Evolutionary conservation across 2,329 filamentous ascomycete genomes (phyloP).

Genomic region (Colletotrichum siamense): DNA sequence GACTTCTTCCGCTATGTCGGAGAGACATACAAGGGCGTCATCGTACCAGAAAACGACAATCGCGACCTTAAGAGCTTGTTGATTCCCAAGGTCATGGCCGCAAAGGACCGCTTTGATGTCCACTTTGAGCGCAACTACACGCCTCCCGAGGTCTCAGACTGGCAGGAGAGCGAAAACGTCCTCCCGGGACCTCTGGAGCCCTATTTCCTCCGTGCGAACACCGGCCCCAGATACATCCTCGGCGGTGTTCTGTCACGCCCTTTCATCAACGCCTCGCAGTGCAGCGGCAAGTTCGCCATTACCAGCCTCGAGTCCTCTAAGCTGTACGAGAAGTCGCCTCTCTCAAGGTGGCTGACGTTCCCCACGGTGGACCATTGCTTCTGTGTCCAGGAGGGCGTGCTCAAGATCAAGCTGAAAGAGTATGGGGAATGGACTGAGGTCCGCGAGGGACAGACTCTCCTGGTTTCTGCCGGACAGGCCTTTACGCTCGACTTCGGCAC

Average conservation of each 20-base stretch:
- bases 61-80: slow-evolving; percentile 55
- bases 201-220: slow-evolving; percentile 58
- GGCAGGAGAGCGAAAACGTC: slow-evolving; percentile 43
- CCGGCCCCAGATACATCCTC: slow-evolving; percentile 49
- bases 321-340: slow-evolving; percentile 38
- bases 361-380: slow-evolving; percentile 56
- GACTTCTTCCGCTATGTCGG: slow-evolving; percentile 65
- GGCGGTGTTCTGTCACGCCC: slow-evolving; percentile 53
- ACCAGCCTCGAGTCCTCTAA: slow-evolving; percentile 54
- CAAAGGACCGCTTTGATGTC: slow-evolving; percentile 61
- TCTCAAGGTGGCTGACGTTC: slow-evolving; percentile 47
- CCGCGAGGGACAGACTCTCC: slow-evolving; percentile 52
- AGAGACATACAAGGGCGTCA: slow-evolving; percentile 53
- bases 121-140: slow-evolving; percentile 54
- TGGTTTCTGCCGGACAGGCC: slow-evolving; percentile 50
- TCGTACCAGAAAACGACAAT: slow-evolving; percentile 57
- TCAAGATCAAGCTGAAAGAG: slow-evolving; percentile 44
- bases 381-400: slow-evolving; percentile 49
- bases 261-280: slow-evolving; percentile 53
- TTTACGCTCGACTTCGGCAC: slow-evolving; percentile 51
- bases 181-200: slow-evolving; percentile 43
- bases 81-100: slow-evolving; percentile 61
- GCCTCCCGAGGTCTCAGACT: slow-evolving; percentile 47
- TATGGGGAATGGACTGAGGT: slow-evolving; percentile 35
- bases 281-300: slow-evolving; percentile 55